Conservation (phyloP, 768 basidiomycete genomes). For the Mycena rebaudengoi region DNA sequence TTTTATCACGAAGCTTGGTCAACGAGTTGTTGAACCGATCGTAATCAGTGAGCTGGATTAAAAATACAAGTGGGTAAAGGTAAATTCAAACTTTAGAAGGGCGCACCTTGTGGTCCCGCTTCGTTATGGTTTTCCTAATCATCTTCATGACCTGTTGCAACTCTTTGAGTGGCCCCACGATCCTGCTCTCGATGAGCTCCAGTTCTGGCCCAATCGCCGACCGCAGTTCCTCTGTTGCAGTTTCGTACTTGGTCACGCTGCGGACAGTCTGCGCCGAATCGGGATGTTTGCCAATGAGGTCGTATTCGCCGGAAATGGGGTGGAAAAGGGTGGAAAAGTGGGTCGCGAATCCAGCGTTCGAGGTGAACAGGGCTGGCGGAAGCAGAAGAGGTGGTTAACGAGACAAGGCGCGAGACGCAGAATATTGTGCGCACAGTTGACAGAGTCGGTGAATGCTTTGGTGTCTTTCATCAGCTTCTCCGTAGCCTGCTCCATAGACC, state of each 20-base stretch:
- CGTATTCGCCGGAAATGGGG: slow-evolving; percentile 79
- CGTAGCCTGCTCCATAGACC: slow-evolving; percentile 76
- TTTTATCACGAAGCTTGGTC: slow-evolving; percentile 96
- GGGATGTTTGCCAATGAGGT: slow-evolving; percentile 81
- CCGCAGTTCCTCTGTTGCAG: slow-evolving; percentile 84
- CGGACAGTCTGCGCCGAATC: slow-evolving; percentile 78
- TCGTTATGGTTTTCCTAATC: slow-evolving; percentile 93
- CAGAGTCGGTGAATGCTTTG: slow-evolving; percentile 85
- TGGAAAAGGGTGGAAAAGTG: slow-evolving; percentile 73
- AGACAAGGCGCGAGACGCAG: background rate
- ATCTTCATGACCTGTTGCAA: slow-evolving; percentile 85
- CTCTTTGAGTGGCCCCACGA: slow-evolving; percentile 89
- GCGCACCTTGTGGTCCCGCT: slow-evolving; percentile 92
- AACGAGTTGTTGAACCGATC: slow-evolving; percentile 97
- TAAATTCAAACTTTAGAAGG: background rate
- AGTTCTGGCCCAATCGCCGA: slow-evolving; percentile 86
- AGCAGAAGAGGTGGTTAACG: background rate
- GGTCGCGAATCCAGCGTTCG: slow-evolving; percentile 67
- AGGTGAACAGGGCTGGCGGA: slow-evolving; percentile 68
- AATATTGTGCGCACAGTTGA: slow-evolving; percentile 62
- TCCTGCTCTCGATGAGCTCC: slow-evolving; percentile 90
- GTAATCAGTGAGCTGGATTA: slow-evolving; percentile 80
- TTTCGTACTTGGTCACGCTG: slow-evolving; percentile 77
- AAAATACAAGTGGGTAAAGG: background rate
- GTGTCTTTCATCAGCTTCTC: slow-evolving; percentile 95